A percentile compares a stretch with the other conserved stretches of the same genome.
phyloP scores from a whole-genome alignment of 2,329 filamentous ascomycete genomes.

The Chrysoporthe deuterocubensis region DNA sequence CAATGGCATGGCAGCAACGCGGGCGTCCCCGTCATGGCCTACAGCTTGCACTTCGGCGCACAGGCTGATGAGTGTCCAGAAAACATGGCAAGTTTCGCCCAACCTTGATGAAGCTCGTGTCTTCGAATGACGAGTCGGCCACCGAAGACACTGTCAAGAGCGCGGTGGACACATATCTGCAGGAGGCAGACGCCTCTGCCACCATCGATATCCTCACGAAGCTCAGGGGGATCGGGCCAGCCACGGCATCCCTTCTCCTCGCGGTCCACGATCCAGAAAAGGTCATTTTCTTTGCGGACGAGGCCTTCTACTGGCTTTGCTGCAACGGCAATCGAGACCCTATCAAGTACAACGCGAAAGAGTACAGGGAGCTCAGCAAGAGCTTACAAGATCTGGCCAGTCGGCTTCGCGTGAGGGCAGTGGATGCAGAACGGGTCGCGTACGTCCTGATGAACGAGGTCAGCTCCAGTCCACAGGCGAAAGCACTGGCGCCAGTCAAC shows the following conservation, averaged over 20 bases:
- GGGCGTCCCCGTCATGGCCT: background rate
- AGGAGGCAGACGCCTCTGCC: slow-evolving; percentile 40
- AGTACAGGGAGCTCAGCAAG: slow-evolving; percentile 64
- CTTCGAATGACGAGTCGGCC: slow-evolving; percentile 59
- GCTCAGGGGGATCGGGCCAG: slow-evolving; percentile 77
- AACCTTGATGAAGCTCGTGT: slow-evolving; percentile 62
- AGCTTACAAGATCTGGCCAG: slow-evolving; percentile 47
- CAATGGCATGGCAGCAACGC: background rate
- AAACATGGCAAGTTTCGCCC: slow-evolving; percentile 65
- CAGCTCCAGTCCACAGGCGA: background rate
- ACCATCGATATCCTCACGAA: slow-evolving; percentile 59
- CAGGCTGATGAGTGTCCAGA: slow-evolving; percentile 42
- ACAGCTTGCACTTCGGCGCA: background rate
- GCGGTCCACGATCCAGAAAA: slow-evolving; percentile 62
- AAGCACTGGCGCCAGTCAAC: slow-evolving; percentile 1
- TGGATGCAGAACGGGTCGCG: slow-evolving; percentile 72
- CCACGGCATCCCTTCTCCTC: slow-evolving; percentile 76
- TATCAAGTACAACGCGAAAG: slow-evolving; percentile 72
- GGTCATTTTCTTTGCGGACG: slow-evolving; percentile 79
- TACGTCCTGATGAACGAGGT: slow-evolving; percentile 64
- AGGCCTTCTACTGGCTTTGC: slow-evolving; percentile 74
- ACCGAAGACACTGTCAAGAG: slow-evolving; percentile 54
- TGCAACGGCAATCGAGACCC: slow-evolving; percentile 52
- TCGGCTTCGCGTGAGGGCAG: slow-evolving; percentile 58
- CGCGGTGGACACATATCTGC: slow-evolving; percentile 54